A percentile compares a stretch with the other conserved stretches of the same genome.
phyloP scores from a whole-genome alignment of 805 yeast species.

The Saccharomycopsis babjevae region DNA sequence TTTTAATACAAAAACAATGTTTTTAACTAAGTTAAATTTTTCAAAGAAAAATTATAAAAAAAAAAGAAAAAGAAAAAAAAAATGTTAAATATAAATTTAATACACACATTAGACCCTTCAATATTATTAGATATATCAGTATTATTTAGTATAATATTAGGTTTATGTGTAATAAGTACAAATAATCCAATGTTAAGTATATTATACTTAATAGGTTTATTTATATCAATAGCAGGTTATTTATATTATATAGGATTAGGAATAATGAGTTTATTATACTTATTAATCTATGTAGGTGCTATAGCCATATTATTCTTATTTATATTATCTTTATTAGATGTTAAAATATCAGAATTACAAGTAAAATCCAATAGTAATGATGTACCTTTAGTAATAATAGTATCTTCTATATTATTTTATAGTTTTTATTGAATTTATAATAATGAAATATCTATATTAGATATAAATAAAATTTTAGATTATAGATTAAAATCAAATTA shows the following conservation, averaged over 20 bases:
- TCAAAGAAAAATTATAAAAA: background rate
- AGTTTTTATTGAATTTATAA: background rate
- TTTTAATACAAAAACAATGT: too few species aligned
- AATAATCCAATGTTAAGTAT: slow-evolving; percentile 14
- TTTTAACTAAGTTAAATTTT: background rate
- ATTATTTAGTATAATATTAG: slow-evolving; percentile 8
- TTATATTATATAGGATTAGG: slow-evolving; percentile 13
- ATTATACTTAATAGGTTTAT: slow-evolving; percentile 12
- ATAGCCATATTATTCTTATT: slow-evolving; percentile 20
- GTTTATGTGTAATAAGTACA: slow-evolving; percentile 1
- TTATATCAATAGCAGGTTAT: slow-evolving; percentile 13
- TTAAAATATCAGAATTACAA: slow-evolving; percentile 10
- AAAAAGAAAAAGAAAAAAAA: background rate
- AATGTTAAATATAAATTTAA: background rate
- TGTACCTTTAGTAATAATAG: slow-evolving; percentile 4
- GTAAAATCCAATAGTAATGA: slow-evolving; percentile 1
- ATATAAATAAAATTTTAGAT: slow-evolving; percentile 10
- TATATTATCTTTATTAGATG: slow-evolving; percentile 18
- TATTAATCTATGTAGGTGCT: slow-evolving; percentile 19
- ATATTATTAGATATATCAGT: slow-evolving; percentile 7
- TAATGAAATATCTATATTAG: slow-evolving; percentile 8
- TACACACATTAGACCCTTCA: slow-evolving; percentile 4
- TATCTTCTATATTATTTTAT: slow-evolving; percentile 5
- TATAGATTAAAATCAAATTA: slow-evolving; percentile 12
- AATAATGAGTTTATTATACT: slow-evolving; percentile 16